A percentile compares a stretch with the other conserved stretches of the same genome.
These are phyloP conservation scores for Lecanicillium sp. DNA, from an alignment of 2,329 filamentous ascomycete species.

Conservation along the genomic window DNA sequence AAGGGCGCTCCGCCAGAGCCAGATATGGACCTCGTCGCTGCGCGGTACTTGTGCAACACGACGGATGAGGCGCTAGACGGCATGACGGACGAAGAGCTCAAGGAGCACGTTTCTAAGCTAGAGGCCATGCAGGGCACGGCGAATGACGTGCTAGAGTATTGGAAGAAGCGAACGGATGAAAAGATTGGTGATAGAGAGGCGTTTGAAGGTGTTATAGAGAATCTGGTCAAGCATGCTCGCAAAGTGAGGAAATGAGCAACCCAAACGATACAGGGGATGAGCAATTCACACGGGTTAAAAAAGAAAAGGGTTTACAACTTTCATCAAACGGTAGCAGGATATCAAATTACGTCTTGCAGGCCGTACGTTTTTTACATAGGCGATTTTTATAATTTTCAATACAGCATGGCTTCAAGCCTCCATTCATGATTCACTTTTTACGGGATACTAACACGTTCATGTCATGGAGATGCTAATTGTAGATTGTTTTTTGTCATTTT, in stretches of 20 bases:
- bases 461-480: too few species aligned
- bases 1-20: constrained; percentile 61
- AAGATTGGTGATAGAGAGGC: constrained; percentile 86
- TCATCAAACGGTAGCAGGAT: too few species aligned
- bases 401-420: too few species aligned
- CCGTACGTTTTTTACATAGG: too few species aligned
- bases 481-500: too few species aligned
- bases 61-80: constrained; percentile 76
- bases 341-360: too few species aligned
- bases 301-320: too few species aligned
- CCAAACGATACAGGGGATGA: too few species aligned
- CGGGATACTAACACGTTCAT: too few species aligned
- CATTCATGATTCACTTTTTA: too few species aligned
- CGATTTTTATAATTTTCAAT: too few species aligned
- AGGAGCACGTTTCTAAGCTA: constrained; percentile 60
- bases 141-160: constrained; percentile 75
- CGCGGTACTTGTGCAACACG: constrained; percentile 69
- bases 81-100: constrained; percentile 70
- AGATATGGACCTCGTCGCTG: constrained; percentile 69
- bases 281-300: too few species aligned
- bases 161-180: constrained; percentile 78
- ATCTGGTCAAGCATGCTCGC: constrained; percentile 83
- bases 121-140: constrained; percentile 63
- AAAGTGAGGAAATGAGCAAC: constrained; percentile 67
- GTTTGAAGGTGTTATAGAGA: constrained; percentile 95